phyloP scores from a whole-genome alignment of 768 basidiomycete species.

The Ramaria rubella region DNA sequence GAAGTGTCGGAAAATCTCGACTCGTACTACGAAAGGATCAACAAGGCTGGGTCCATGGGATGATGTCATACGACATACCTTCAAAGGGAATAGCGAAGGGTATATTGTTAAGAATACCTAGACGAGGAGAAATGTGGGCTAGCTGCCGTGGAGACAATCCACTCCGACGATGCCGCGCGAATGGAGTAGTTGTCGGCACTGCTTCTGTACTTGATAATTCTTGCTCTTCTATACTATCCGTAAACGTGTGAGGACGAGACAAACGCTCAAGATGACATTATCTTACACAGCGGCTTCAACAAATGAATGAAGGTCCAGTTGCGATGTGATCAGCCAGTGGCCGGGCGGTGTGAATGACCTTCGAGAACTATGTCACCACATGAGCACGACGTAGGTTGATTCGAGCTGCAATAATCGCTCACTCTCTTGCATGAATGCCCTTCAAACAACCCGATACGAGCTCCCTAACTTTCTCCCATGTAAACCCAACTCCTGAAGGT shows the following conservation, averaged over 20 bases:
- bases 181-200: not conserved
- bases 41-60: not conserved
- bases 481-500: slow-evolving; percentile 37
- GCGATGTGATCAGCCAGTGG: slow-evolving; percentile 71
- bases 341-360: slow-evolving; percentile 73
- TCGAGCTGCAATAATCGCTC: slow-evolving; percentile 25
- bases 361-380: slow-evolving; percentile 63
- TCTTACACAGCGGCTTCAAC: slow-evolving; percentile 80
- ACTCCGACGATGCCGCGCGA: slow-evolving; percentile 9
- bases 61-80: slow-evolving; percentile 16
- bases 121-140: slow-evolving; percentile 71
- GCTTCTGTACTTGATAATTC: slow-evolving; percentile 17
- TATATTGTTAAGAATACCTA: slow-evolving; percentile 90
- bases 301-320: slow-evolving; percentile 62
- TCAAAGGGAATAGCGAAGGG: slow-evolving; percentile 94
- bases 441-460: slow-evolving; percentile 72
- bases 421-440: slow-evolving; percentile 87
- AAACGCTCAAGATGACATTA: not conserved
- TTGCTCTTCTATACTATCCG: slow-evolving; percentile 56
- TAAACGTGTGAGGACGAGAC: not conserved
- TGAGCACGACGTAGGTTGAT: slow-evolving; percentile 10
- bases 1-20: slow-evolving; percentile 83
- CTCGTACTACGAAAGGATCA: slow-evolving; percentile 39
- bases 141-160: slow-evolving; percentile 58
- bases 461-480: slow-evolving; percentile 67